phyloP scores from a whole-genome alignment of 495 filamentous ascomycete genomes.

The Trypethelium eluteriae region DNA sequence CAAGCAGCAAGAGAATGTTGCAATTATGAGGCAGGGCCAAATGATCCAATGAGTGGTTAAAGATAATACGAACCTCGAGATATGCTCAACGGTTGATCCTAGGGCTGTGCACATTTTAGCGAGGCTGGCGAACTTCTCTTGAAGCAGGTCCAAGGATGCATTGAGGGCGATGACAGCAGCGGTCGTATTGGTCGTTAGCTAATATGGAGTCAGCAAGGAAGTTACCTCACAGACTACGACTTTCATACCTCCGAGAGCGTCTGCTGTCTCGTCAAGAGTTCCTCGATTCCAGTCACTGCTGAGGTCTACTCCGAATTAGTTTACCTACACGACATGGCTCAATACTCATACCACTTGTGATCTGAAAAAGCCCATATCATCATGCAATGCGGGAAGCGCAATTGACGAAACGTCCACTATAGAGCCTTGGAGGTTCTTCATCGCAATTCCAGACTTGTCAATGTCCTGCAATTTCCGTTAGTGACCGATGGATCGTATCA shows the following conservation, averaged over 20 bases:
- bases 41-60: too few relatives aligned
- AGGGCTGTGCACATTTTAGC: too few relatives aligned
- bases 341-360: not conserved
- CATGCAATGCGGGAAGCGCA: not conserved
- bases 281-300: not conserved
- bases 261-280: not conserved
- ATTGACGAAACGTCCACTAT: not conserved
- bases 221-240: not conserved
- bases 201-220: not conserved
- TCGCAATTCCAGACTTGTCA: not conserved
- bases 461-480: not conserved
- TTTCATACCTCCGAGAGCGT: not conserved
- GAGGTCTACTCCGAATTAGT: not conserved
- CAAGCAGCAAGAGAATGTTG: too few relatives aligned
- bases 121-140: not conserved
- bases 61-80: too few relatives aligned
- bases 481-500: not conserved
- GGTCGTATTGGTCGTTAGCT: not conserved
- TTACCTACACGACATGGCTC: not conserved
- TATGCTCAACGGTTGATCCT: too few relatives aligned
- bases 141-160: not conserved
- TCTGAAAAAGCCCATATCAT: not conserved
- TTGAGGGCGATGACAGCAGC: not conserved
- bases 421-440: not conserved
- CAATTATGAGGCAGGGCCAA: too few relatives aligned